These are phyloP conservation scores for Gypsophila paniculata DNA, from an alignment of 179 eudicot species.

Conservation along the genomic window DNA sequence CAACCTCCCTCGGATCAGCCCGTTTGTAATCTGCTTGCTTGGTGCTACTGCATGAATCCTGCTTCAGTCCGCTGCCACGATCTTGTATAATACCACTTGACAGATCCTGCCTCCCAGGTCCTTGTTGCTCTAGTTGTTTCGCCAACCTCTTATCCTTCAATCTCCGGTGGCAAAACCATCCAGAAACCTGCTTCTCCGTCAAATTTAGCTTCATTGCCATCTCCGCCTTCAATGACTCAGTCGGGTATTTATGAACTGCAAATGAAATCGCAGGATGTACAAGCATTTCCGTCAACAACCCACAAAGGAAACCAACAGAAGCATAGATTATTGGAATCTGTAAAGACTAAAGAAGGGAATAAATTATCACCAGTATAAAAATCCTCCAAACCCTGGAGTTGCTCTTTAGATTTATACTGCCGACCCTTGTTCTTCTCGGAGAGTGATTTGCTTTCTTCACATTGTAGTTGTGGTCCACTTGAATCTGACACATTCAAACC, in stretches of 20 bases:
- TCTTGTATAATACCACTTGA: constrained; percentile 85
- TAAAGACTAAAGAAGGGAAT: constrained; percentile 4
- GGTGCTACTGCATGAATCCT: constrained; percentile 99
- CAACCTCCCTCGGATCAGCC: constrained; percentile 71
- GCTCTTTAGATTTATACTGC: constrained; percentile 73
- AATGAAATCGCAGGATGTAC: constrained; percentile 11
- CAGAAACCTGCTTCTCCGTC: constrained; percentile 89
- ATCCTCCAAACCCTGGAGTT: constrained; percentile 76
- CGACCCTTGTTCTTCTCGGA: constrained; percentile 67
- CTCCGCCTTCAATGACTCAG: constrained; percentile 62
- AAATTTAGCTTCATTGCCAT: constrained; percentile 62
- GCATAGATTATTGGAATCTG: not conserved
- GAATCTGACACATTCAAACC: constrained; percentile 31
- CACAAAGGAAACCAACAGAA: constrained; percentile 16
- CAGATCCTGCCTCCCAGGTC: constrained; percentile 66
- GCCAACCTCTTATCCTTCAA: constrained; percentile 70
- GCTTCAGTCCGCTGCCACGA: constrained; percentile 77
- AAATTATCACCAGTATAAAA: constrained; percentile 49
- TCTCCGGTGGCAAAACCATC: constrained; percentile 98
- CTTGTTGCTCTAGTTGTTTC: constrained; percentile 38
- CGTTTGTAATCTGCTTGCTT: constrained; percentile 65
- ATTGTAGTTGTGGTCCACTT: constrained; percentile 43
- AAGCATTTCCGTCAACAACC: constrained; percentile 58
- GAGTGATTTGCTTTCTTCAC: constrained; percentile 55
- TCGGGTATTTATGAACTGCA: constrained; percentile 85